phyloP scores from a whole-genome alignment of 306 rosid genomes.

The Dicorynia guianensis region DNA sequence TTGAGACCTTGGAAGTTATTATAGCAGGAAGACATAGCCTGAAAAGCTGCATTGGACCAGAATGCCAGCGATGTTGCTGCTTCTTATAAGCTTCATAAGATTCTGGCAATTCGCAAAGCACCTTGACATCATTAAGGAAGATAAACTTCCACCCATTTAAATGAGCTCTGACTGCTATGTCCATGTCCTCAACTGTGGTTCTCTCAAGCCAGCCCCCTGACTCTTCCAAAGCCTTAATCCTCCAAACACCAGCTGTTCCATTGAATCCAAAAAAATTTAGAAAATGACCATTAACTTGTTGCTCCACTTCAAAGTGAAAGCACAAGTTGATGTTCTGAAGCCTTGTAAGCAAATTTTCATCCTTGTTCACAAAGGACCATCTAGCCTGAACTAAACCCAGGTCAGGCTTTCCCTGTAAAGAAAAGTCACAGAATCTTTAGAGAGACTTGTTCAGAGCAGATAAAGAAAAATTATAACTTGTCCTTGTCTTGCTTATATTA shows the following conservation, averaged over 20 bases:
- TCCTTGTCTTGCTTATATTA: conserved; percentile 14
- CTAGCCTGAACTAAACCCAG: conserved; percentile 96
- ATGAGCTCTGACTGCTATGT: conserved; percentile 95
- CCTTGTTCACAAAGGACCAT: conserved; percentile 95
- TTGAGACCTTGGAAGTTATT: conserved; percentile 73
- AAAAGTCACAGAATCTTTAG: conserved; percentile 29
- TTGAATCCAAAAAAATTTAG: conserved; percentile 97
- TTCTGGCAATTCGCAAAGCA: conserved; percentile 92
- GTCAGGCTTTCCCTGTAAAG: conserved; percentile 84
- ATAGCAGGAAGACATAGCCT: conserved; percentile 88
- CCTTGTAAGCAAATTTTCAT: conserved; percentile 91
- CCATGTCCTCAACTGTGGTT: conserved; percentile 99
- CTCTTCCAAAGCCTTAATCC: conserved; percentile 90
- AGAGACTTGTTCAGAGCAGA: conserved; percentile 10
- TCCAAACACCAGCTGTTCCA: conserved; percentile 99
- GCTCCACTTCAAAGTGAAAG: conserved; percentile 99
- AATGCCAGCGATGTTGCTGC: conserved; percentile 99
- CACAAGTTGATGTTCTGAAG: conserved; percentile 94
- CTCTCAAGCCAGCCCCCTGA: conserved; percentile 99
- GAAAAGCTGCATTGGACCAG: conserved; percentile 99
- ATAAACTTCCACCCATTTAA: conserved; percentile 94
- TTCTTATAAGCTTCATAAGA: conserved; percentile 97
- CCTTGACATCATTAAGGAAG: conserved; percentile 92
- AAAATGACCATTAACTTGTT: conserved; percentile 93
- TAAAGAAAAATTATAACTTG: not conserved